These are phyloP conservation scores for Didymella lethalis DNA, from an alignment of 2,329 filamentous ascomycete genomes.

Conservation along the genomic window DNA sequence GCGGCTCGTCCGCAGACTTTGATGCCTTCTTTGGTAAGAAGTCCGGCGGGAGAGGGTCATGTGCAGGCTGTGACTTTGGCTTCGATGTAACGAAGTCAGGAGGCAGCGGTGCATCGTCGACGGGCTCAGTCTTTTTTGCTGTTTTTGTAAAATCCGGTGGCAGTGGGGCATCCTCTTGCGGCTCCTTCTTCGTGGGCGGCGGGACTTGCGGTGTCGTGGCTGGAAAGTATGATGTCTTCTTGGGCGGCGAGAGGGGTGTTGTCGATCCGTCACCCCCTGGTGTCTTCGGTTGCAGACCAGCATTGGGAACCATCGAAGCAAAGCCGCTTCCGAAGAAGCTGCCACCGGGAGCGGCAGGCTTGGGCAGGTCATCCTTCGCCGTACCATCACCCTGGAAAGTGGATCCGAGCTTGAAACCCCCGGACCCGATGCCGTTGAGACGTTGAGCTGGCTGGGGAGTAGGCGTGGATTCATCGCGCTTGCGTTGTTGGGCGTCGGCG, in stretches of 20 bases:
- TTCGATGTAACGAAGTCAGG: conserved; percentile 46
- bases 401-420: conserved; percentile 71
- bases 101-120: conserved; percentile 48
- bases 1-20: conserved; percentile 50
- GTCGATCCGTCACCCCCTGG: conserved; percentile 51
- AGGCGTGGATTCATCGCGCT: conserved; percentile 47
- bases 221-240: conserved; percentile 33
- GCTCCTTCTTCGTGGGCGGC: conserved; percentile 41
- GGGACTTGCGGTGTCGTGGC: conserved; percentile 42
- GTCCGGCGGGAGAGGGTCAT: conserved; percentile 53
- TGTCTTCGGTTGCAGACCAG: conserved; percentile 40
- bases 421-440: conserved; percentile 41
- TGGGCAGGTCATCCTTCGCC: conserved; percentile 66
- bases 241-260: conserved; percentile 47
- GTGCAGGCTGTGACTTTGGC: conserved; percentile 38
- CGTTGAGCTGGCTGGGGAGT: conserved; percentile 40
- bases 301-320: conserved; percentile 63
- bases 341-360: conserved; percentile 55
- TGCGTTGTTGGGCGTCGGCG: conserved; percentile 24
- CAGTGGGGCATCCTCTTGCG: conserved; percentile 48
- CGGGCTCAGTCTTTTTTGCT: conserved; percentile 36
- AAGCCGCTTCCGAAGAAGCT: conserved; percentile 70
- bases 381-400: conserved; percentile 72
- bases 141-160: conserved; percentile 48
- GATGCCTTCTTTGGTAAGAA: conserved; percentile 42